Evolutionary conservation across 225 moss, liverwort and hornwort species (phyloP), one percentile per base, ranked within the genome.

Genomic region (Bryoerythrophyllum caledonicum): DNA sequence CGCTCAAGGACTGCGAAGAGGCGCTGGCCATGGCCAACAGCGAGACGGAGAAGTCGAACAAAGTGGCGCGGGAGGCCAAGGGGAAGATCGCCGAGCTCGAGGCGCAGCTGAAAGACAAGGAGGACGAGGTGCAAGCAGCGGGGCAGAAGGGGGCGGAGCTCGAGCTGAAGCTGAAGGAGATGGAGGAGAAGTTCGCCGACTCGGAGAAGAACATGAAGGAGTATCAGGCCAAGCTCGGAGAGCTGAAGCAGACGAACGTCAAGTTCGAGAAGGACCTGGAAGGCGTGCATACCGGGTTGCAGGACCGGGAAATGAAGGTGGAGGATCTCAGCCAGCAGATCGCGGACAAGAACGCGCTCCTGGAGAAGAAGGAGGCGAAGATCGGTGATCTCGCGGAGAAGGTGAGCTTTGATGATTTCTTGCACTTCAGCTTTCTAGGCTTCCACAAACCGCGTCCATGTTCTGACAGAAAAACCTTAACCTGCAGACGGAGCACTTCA

Each of bases 21-120:
- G 89, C 91, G 5, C 76, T 91, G 21, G 61, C 76, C 3, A 66
- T 63, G 43, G 89, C 94, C 5, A 94, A 94, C 61, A 28, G 75
- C 0, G 90, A 94, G 64, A 92, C 90, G 9, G 80, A 81, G 6
- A 92, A 90, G 65, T 87, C 92, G 0, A 92, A 92, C 41, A 85
- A 82, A 59, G 70, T 68, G 13, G 79, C 91, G 3, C 84, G 67
- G 6, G 90, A 89, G 41, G 74, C 82, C 0, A 85, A 87, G 73
- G 64, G 60, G 0, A 87, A 43, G 70, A 65, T 82, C 5, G 49
- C 65, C 5, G 89, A 89, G 15, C 53, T 89, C 20, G 84, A 88
- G 27, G 75, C 49, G 60, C 74, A 70, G 3, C 70, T 91, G 0
- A 74, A 82, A 43, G 80, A 86, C 19, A n/a, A 86, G 57, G 89